Evolutionary conservation across 495 filamentous ascomycete species (phyloP), one percentile per base, ranked within the genome.

Genomic region (Penicillium fimorum): DNA sequence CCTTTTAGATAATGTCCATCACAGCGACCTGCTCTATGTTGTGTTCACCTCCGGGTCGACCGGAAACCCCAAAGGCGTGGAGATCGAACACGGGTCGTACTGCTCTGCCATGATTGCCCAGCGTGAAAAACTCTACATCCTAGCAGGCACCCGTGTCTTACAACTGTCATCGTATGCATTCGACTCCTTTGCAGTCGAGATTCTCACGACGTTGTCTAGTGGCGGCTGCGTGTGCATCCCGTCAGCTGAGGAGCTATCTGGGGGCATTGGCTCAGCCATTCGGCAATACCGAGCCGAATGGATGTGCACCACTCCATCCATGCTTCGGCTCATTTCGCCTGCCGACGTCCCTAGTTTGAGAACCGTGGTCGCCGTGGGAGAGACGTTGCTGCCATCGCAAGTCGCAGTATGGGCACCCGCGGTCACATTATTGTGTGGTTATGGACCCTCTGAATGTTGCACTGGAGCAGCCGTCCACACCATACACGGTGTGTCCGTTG

Each of bases 401-500:
- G 46, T 17, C 8, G 46, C 8, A 32, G 20, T 12, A 12, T 48
- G 46, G 46, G 22, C 22, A 5, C 11, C 46, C 11, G 11, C 9
- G 17, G 46, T 48, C n/a, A 10, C 8, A 25, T 17, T 48, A 7
- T 32, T 48, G 22, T 48, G 46, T 30, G 46, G 46, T 29, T 84
- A 84, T 58, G 81, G 81, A 0, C 82, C 81, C 0, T 67, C 65
- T 9, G 80, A 82, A 59, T 71, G 63, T 32, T 48, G 46, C 27
- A 48, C 46, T n/a, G 46, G 46, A 11, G 46, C 46, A 13, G 4
- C 46, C 9, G 46, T 17, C 44, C 43, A 58, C n/a, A 48, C 17
- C 12, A 43, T 24, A 11, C 12, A 40, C 61, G 74, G 17, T 40
- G 51, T 24, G 64, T 74, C 56, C 29, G 40, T 18, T 48, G 70